Base-by-base conservation (phyloP, 73 alveolate genomes). In the Durusdinium trenchii region DNA sequence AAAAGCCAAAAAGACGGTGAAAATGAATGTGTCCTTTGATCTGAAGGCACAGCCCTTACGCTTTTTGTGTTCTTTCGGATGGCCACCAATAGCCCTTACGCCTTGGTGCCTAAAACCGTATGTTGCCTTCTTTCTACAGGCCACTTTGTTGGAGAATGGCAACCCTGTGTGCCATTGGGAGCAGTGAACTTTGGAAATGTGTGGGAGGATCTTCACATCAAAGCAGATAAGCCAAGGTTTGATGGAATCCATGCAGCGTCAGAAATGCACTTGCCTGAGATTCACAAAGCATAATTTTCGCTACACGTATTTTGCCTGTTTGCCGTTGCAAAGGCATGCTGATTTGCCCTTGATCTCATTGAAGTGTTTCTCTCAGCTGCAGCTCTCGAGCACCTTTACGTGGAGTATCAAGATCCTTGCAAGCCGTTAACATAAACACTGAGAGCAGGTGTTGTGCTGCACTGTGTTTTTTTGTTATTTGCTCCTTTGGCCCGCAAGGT, bases 1-100 rank as follows among this genome's bases (percentile, higher is more conserved):
- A 10, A 43, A 69, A 82, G 47, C 92, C 73, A 82, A 82, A 47
- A 82, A 82, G 69, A 82, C 92, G 28, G 92, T 82, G 92, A 82
- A 82, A 69, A 82, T 82, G 92, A 82, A 82, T 40, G 35, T 82
- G n/a, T 82, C 92, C 47, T 47, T 82, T 48, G 92, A 82, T 69
- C 48, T 82, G 71, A 82, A 82, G 92, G 92, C 69, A 18, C 28
- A 54, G 20, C 64, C 28, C 9, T 12, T 12, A 54, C 28, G 20
- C 28, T 20, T 54, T 54, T 54, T 9, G 28, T 54, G 20, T n/a
- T n/a, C n/a, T n/a, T n/a, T n/a, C 32, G 48, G 16, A 16, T 42
- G 2, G 57, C 51, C 86, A 75, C 43, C 57, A 7, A 4, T 2
- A 64, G n/a, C 6, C 42, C 45, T 64, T 38, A 30, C 79, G n/a